phyloP scores from a whole-genome alignment of 805 yeast genomes.

The Spathaspora gorwiae region DNA sequence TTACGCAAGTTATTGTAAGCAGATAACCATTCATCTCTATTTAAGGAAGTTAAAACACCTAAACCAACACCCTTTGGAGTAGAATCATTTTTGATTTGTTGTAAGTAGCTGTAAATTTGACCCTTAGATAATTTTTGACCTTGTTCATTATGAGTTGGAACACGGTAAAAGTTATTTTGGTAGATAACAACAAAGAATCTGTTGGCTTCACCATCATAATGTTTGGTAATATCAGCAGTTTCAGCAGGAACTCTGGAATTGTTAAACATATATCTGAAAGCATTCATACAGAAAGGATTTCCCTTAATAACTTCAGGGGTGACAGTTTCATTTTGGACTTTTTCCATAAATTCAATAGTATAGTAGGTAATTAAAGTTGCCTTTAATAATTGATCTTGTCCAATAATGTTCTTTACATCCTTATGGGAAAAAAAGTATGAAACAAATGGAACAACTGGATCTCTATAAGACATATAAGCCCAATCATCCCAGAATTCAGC shows the following conservation, averaged over 20 bases:
- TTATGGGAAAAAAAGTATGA: constrained; percentile 86
- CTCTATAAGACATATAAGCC: constrained; percentile 86
- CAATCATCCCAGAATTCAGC: constrained; percentile 90
- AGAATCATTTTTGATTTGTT: constrained; percentile 40
- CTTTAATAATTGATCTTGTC: constrained; percentile 61
- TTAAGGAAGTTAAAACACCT: constrained; percentile 77
- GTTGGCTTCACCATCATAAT: constrained; percentile 47
- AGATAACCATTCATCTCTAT: constrained; percentile 77
- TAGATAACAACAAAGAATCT: constrained; percentile 68
- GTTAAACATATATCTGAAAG: constrained; percentile 87
- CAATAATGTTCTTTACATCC: constrained; percentile 55
- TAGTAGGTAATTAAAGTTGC: constrained; percentile 72
- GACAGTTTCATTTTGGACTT: constrained; percentile 65
- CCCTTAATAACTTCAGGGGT: constrained; percentile 78
- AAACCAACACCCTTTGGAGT: constrained; percentile 49
- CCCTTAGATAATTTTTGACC: constrained; percentile 44
- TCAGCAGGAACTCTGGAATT: constrained; percentile 75
- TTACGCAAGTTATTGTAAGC: constrained; percentile 54
- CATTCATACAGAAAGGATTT: constrained; percentile 90
- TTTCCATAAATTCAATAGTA: constrained; percentile 61
- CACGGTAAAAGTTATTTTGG: constrained; percentile 77
- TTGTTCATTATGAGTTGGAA: constrained; percentile 47
- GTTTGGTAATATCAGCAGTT: constrained; percentile 57
- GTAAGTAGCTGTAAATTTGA: constrained; percentile 55
- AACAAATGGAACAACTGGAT: constrained; percentile 92